These are phyloP conservation scores for Aspergillus fijiensis DNA, from an alignment of 2,329 filamentous ascomycete genomes.

Conservation along the genomic window DNA sequence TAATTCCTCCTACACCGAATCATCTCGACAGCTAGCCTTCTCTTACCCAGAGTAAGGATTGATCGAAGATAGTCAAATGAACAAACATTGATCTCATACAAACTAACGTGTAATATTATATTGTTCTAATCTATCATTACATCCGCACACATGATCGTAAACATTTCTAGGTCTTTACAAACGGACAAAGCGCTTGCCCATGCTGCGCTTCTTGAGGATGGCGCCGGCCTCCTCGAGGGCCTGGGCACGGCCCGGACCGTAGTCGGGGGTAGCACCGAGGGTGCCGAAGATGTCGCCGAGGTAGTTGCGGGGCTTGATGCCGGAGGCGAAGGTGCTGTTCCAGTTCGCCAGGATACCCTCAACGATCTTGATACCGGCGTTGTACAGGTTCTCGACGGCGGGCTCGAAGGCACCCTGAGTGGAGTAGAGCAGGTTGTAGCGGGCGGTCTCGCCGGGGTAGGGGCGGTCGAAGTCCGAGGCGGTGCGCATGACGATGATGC, in stretches of 20 bases:
- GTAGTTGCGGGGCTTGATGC: conserved; percentile 63
- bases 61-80: no score
- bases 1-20: no score
- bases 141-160: background rate
- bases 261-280: conserved; percentile 64
- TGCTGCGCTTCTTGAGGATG: background rate
- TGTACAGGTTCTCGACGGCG: conserved; percentile 65
- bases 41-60: no score
- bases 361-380: conserved; percentile 64
- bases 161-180: background rate
- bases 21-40: no score
- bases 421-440: conserved; percentile 59
- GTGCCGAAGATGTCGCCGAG: conserved; percentile 70
- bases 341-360: conserved; percentile 62
- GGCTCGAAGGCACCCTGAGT: conserved; percentile 65
- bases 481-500: conserved; percentile 68
- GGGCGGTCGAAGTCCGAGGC: conserved; percentile 72
- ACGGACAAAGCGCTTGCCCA: conserved; percentile 1
- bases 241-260: conserved; percentile 46
- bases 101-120: background rate
- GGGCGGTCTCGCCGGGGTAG: conserved; percentile 56
- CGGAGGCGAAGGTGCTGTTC: conserved; percentile 58
- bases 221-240: background rate
- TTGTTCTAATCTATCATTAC: background rate
- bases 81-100: no score